A percentile compares a stretch with the other conserved stretches of the same genome.
Evolutionary conservation across 768 basidiomycete genomes (phyloP).

Genomic region (Lyophyllum decastes): DNA sequence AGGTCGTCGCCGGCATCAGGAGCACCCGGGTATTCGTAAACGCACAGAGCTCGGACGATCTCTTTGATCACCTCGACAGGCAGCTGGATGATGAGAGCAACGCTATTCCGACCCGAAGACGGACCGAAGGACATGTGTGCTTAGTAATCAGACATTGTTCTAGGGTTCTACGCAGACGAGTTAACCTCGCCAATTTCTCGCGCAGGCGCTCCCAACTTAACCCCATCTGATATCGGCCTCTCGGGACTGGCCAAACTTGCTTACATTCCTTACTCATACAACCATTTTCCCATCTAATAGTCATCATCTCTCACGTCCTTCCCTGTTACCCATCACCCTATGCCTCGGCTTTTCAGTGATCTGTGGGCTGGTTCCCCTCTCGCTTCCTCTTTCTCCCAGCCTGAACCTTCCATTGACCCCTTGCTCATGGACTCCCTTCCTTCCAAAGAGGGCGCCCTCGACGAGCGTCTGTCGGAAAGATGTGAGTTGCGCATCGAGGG

Average conservation of each 20-base stretch:
- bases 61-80: conserved; percentile 16
- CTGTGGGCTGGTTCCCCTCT: conserved; percentile 21
- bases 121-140: neutral
- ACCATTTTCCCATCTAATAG: conserved; percentile 6
- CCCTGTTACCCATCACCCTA: neutral
- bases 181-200: conserved; percentile 1
- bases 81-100: conserved; percentile 5
- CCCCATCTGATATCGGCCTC: conserved; percentile 1
- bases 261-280: conserved; percentile 6
- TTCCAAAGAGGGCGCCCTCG: conserved; percentile 24
- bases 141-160: neutral
- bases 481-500: conserved; percentile 85
- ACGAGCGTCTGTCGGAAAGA: conserved; percentile 40
- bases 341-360: conserved; percentile 17
- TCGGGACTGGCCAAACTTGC: neutral
- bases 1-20: conserved; percentile 7
- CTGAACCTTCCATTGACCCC: conserved; percentile 18
- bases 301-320: conserved; percentile 4
- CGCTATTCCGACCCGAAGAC: neutral
- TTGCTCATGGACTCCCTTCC: conserved; percentile 15
- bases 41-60: conserved; percentile 8
- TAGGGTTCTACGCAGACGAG: neutral
- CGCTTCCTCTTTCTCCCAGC: conserved; percentile 7
- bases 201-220: conserved; percentile 1
- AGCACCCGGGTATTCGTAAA: conserved; percentile 8